phyloP scores from a whole-genome alignment of 2,329 filamentous ascomycete species.

The Xylariaceae sp. region DNA sequence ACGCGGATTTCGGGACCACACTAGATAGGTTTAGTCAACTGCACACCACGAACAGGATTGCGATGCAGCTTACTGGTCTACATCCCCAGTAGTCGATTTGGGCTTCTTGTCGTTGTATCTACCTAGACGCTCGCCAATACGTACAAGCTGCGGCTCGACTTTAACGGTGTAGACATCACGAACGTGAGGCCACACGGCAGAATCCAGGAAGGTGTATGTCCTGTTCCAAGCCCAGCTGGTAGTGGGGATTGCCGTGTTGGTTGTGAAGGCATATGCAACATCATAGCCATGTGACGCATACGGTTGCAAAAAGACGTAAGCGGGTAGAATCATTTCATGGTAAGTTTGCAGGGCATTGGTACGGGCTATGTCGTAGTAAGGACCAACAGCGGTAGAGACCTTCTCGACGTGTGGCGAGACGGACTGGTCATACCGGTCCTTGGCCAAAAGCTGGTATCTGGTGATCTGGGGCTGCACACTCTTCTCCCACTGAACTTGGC shows the following conservation, averaged over 20 bases:
- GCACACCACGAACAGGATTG: neutral
- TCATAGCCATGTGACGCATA: slow-evolving; percentile 68
- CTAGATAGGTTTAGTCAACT: slow-evolving; percentile 16
- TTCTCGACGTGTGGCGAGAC: slow-evolving; percentile 72
- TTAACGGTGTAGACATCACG: slow-evolving; percentile 81
- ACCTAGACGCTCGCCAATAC: slow-evolving; percentile 85
- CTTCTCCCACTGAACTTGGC: slow-evolving; percentile 71
- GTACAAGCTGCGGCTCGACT: slow-evolving; percentile 89
- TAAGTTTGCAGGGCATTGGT: slow-evolving; percentile 65
- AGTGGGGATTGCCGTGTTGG: slow-evolving; percentile 68
- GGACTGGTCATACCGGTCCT: slow-evolving; percentile 63
- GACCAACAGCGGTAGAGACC: slow-evolving; percentile 52
- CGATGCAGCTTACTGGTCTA: slow-evolving; percentile 22
- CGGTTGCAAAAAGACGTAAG: slow-evolving; percentile 70
- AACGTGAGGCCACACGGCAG: slow-evolving; percentile 75
- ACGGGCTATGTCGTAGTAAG: slow-evolving; percentile 67
- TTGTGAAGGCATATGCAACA: slow-evolving; percentile 61
- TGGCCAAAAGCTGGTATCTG: slow-evolving; percentile 57
- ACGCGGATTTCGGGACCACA: slow-evolving; percentile 29
- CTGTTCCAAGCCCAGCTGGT: slow-evolving; percentile 67
- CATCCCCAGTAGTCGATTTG: slow-evolving; percentile 31
- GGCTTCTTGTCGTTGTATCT: slow-evolving; percentile 55
- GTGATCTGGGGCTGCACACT: slow-evolving; percentile 71
- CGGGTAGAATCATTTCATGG: slow-evolving; percentile 68
- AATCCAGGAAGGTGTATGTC: slow-evolving; percentile 66